Base-by-base conservation (phyloP, 352 stramenopile species). In the Pythium guiyangense region DNA sequence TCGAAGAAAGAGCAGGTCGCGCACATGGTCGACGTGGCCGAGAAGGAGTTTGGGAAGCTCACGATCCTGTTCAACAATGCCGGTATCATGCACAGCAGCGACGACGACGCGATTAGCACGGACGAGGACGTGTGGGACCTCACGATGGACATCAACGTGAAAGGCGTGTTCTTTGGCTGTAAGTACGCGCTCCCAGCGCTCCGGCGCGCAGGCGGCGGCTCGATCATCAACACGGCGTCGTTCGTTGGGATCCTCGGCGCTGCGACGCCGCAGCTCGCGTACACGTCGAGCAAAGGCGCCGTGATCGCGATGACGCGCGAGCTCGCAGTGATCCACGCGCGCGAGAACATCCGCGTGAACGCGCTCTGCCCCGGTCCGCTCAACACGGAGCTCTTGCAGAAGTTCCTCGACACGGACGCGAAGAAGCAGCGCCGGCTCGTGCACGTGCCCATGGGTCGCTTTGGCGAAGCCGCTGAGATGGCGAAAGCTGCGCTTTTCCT, bases 301-400 rank as follows among this genome's bases (percentile, higher is more conserved):
- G 84, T 96, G 37, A 87, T 95, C 55, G 75, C 84, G 42, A 88
- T 96, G 74, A 90, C 83, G n/a, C 77, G 84, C 37, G 84, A 94
- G 50, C 67, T 96, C 48, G 83, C 84, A 10, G 86, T 86, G 10
- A 88, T 95, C 61, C 84, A 94, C 57, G 86, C 86, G 48, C 77
- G 84, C 43, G 79, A 96, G 59, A 94, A 94, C 64, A 94, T 96
- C 56, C 77, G 86, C 20, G 86, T 96, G 25, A 96, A 96, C 57
- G 84, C 85, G 22, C 73, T 96, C 10, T 94, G 82, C 53, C 86
- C 86, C 5, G 86, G 86, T 25, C 85, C 85, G 47, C 67, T 96
- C 37, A 94, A 94, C 70, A 96, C 85, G 4, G 74, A 86, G 57
- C 72, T 95, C 56, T 68, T 96, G 47, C 83, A 95, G 67, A 93